A percentile compares a stretch with the other conserved stretches of the same genome.
These are phyloP conservation scores for Marasmius fiardii DNA, from an alignment of 1,284 basidiomycete species.

Conservation along the genomic window DNA sequence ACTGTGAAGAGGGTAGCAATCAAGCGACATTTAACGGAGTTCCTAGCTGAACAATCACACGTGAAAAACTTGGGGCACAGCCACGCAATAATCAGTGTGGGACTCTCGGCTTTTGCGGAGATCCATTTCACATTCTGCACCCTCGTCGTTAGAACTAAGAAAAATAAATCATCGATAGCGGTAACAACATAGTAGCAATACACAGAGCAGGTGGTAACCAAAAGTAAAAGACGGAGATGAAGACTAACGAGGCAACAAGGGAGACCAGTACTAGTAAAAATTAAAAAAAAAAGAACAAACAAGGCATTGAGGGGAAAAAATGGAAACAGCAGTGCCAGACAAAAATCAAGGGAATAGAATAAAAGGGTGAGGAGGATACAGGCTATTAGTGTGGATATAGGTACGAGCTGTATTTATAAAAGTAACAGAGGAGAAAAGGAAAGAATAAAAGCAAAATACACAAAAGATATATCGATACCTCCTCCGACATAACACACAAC, in stretches of 20 bases:
- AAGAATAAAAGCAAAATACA: constrained; percentile 20
- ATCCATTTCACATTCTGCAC: no score
- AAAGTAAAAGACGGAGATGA: constrained; percentile 15
- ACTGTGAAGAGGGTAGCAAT: constrained; percentile 11
- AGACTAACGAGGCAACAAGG: constrained; percentile 6
- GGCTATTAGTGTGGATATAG: constrained; percentile 18
- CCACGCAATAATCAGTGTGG: no score
- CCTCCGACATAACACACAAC: no score
- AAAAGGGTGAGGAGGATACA: constrained; percentile 28
- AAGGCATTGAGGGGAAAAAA: no score
- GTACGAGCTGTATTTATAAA: constrained; percentile 14
- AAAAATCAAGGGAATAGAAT: constrained; percentile 30
- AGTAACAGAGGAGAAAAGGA: constrained; percentile 19
- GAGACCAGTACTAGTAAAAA: constrained; percentile 8
- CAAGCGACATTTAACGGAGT: no score
- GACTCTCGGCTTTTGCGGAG: no score
- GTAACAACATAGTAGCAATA: constrained; percentile 40
- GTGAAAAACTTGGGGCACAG: no score
- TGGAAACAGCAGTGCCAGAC: constrained; percentile 10
- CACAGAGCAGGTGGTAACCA: constrained; percentile 33
- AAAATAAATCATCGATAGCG: constrained; percentile 43
- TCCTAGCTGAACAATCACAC: no score
- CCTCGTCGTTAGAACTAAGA: no score
- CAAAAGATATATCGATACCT: constrained; percentile 24
- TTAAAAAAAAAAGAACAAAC: constrained; percentile 7